These are phyloP conservation scores for Colletotrichum noveboracense DNA, from an alignment of 2,329 filamentous ascomycete genomes.

Conservation along the genomic window DNA sequence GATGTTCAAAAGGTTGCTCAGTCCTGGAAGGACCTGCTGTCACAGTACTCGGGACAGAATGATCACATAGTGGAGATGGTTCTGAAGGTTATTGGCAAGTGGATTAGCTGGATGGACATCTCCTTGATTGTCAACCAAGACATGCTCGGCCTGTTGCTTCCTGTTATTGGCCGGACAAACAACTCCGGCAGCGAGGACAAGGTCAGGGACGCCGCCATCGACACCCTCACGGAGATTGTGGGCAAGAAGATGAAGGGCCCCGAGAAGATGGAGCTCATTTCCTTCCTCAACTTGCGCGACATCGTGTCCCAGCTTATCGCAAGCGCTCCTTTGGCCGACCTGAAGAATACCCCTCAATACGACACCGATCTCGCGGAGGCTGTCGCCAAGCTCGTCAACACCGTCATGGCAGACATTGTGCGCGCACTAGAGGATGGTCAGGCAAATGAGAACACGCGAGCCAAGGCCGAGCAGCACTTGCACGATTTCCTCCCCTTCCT, in stretches of 20 bases:
- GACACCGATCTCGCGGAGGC: slow-evolving; percentile 95
- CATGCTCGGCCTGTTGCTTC: slow-evolving; percentile 84
- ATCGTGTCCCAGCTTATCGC: slow-evolving; percentile 86
- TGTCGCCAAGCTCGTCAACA: slow-evolving; percentile 95
- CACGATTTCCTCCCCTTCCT: slow-evolving; percentile 86
- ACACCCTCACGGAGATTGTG: slow-evolving; percentile 94
- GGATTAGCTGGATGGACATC: slow-evolving; percentile 99
- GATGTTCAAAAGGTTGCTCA: slow-evolving; percentile 88
- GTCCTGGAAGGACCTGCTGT: slow-evolving; percentile 91
- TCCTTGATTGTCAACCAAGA: slow-evolving; percentile 88
- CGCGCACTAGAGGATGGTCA: slow-evolving; percentile 76
- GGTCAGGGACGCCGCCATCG: slow-evolving; percentile 88
- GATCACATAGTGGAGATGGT: slow-evolving; percentile 84
- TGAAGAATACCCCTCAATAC: slow-evolving; percentile 82
- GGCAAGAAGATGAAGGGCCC: slow-evolving; percentile 96
- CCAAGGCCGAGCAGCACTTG: slow-evolving; percentile 81
- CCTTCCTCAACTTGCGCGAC: slow-evolving; percentile 84
- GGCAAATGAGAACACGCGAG: slow-evolving; percentile 67
- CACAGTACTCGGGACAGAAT: slow-evolving; percentile 74
- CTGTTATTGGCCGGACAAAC: slow-evolving; percentile 81
- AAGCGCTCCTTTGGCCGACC: slow-evolving; percentile 80
- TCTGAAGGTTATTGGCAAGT: slow-evolving; percentile 90
- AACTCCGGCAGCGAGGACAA: slow-evolving; percentile 70
- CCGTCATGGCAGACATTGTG: slow-evolving; percentile 84
- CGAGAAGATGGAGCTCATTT: slow-evolving; percentile 94